Conservation (phyloP, 2,329 filamentous ascomycete genomes). For the Herpotrichia juniperi region DNA sequence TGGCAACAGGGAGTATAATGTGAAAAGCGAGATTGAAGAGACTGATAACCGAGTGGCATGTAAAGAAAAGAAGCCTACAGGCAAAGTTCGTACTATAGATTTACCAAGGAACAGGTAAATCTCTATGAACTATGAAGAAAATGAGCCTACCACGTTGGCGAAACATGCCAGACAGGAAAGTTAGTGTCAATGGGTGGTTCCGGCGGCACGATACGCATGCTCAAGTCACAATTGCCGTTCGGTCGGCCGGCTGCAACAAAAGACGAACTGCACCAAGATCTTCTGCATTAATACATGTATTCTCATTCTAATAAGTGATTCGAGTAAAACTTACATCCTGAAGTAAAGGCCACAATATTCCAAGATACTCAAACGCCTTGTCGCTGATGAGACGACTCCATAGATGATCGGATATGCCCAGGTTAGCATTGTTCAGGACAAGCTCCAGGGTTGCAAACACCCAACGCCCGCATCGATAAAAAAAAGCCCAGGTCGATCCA, state of each 20-base stretch:
- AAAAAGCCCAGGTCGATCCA: not conserved
- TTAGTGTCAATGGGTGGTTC: not conserved
- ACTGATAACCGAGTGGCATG: too few species aligned
- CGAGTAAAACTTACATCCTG: constrained; percentile 7
- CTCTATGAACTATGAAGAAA: not conserved
- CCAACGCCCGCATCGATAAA: too few species aligned
- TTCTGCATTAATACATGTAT: constrained; percentile 3
- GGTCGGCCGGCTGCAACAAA: not conserved
- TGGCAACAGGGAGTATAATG: too few species aligned
- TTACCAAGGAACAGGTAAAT: not conserved
- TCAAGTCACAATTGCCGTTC: not conserved
- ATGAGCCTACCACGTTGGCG: not conserved
- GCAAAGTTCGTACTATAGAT: not conserved
- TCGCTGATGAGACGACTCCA: too few species aligned
- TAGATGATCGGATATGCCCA: too few species aligned
- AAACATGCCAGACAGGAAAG: not conserved
- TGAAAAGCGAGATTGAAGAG: too few species aligned
- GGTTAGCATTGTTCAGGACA: too few species aligned
- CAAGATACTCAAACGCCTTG: not conserved
- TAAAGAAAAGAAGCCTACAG: too few species aligned
- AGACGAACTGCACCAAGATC: not conserved
- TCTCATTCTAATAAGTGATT: constrained; percentile 5
- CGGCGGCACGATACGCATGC: not conserved
- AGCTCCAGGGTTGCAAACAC: too few species aligned
- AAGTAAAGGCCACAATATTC: not conserved